Base-by-base conservation (phyloP, 176 grass and related monocot species). In the Elaeis guineensis region DNA sequence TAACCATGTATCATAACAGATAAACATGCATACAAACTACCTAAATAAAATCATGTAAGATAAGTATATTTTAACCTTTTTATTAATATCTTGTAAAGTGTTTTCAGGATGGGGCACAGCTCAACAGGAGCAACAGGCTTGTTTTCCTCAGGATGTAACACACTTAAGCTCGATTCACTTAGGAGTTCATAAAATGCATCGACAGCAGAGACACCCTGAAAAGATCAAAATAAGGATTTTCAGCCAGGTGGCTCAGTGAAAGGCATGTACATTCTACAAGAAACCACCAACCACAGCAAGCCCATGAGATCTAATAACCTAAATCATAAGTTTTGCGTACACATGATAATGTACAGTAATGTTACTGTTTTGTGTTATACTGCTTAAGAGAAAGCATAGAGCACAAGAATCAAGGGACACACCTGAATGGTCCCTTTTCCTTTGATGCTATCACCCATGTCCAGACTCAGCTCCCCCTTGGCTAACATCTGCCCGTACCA, bases 401-500 rank as follows among this genome's bases (percentile, higher is more conserved):
- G 62, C 81, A 49, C 17, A 73, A 58, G 61, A 59, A 44, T 39
- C 28, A 60, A 75, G 55, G 15, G 18, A 25, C 58, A 50, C 7
- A 92, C 93, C 93, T 98, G 93, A 83, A 98, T 98, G 6, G 88
- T 98, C 49, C 93, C 88, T 89, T 92, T 98, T 58, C 93, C 93
- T 80, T 83, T 98, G 69, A 98, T 98, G 35, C 88, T 98, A 54
- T 98, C 93, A 35, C 93, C 93, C 93, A 98, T 98, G 28, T 92
- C 93, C 25, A 98, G 58, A 58, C 69, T 98, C 21, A 98, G 68
- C 63, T 92, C 82, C 17, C 85, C 85, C 83, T 98, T 98, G 78
- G 93, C 88, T 67, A 98, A 62, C 67, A 75, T 89, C 14, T 98
- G 93, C 6, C 93, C 93, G 23, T 98, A 98, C 93, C 93, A 98